These are phyloP conservation scores for Carpinus viminea DNA, from an alignment of 306 rosid species.

Conservation along the genomic window DNA sequence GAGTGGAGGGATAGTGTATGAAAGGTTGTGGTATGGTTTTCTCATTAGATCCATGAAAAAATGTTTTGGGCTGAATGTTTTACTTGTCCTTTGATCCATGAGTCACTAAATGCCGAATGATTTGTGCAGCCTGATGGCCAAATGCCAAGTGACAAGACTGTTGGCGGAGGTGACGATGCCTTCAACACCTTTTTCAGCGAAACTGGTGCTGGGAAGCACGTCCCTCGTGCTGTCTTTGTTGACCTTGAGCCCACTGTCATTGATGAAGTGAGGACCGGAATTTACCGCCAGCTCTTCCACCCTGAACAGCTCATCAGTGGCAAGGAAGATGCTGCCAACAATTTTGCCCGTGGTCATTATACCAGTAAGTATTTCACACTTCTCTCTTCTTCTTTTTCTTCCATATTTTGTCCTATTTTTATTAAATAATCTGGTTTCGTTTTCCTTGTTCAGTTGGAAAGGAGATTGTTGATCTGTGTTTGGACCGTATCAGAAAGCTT, in stretches of 20 bases:
- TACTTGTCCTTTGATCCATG: background rate
- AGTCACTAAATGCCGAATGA: background rate
- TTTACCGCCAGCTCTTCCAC: constrained; percentile 90
- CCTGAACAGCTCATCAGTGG: constrained; percentile 94
- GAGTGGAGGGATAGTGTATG: background rate
- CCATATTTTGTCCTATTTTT: background rate
- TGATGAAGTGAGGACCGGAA: constrained; percentile 89
- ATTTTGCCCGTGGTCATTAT: constrained; percentile 96
- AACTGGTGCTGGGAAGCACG: constrained; percentile 92
- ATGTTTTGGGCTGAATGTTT: too few species aligned
- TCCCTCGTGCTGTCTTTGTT: constrained; percentile 80
- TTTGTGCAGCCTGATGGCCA: constrained; percentile 83
- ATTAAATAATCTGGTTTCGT: background rate
- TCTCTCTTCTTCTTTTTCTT: too few species aligned
- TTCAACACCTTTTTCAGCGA: constrained; percentile 94
- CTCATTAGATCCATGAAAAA: too few species aligned
- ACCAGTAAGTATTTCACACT: constrained; percentile 47
- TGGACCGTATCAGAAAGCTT: constrained; percentile 90
- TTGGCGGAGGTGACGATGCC: constrained; percentile 87
- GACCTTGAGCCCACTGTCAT: constrained; percentile 94
- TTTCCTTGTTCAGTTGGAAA: constrained; percentile 59
- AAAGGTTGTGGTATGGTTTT: too few species aligned
- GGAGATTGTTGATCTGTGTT: constrained; percentile 88
- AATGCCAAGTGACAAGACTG: constrained; percentile 85
- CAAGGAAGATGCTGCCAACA: constrained; percentile 96